phyloP scores from a whole-genome alignment of 805 yeast genomes.

The Sugiyamaella smithiae region DNA sequence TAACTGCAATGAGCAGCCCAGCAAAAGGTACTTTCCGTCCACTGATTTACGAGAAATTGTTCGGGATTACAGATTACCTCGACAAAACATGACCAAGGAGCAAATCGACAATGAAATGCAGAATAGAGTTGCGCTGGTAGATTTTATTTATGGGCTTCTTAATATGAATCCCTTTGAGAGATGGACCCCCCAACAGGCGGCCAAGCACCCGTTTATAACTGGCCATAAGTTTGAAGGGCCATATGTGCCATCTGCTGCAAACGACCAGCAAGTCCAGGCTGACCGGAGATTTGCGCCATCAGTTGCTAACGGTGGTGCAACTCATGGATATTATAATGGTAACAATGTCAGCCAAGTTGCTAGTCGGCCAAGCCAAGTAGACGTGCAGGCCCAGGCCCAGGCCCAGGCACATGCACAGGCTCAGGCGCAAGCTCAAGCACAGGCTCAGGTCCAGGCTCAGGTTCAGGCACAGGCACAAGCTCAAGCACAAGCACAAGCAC shows the following conservation, averaged over 20 bases:
- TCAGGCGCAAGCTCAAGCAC: slow-evolving; percentile 15
- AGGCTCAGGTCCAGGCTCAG: not conserved
- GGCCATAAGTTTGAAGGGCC: slow-evolving; percentile 52
- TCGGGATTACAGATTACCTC: slow-evolving; percentile 58
- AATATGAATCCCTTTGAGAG: slow-evolving; percentile 89
- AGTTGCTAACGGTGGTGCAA: not conserved
- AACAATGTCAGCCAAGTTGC: not conserved
- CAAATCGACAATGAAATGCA: slow-evolving; percentile 66
- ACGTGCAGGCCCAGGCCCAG: slow-evolving; percentile 17
- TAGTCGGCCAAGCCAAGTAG: too few relatives aligned
- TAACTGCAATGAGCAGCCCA: slow-evolving; percentile 62
- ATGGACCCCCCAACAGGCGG: slow-evolving; percentile 96
- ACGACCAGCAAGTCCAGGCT: slow-evolving; percentile 3
- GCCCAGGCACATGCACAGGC: slow-evolving; percentile 21
- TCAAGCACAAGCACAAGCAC: slow-evolving; percentile 18
- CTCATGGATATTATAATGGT: slow-evolving; percentile 1
- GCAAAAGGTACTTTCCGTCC: slow-evolving; percentile 76
- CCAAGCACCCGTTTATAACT: slow-evolving; percentile 84
- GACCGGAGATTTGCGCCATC: slow-evolving; percentile 7
- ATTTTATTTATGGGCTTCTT: slow-evolving; percentile 73
- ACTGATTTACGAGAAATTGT: slow-evolving; percentile 68
- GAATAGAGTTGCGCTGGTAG: slow-evolving; percentile 68
- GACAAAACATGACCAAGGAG: slow-evolving; percentile 34
- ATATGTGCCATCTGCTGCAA: slow-evolving; percentile 26
- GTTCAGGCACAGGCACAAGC: slow-evolving; percentile 21